Percentiles rank a stretch among this genome's conserved stretches.
Evolutionary conservation across 306 rosid species (phyloP).

Genomic region (Luffa aegyptiaca): DNA sequence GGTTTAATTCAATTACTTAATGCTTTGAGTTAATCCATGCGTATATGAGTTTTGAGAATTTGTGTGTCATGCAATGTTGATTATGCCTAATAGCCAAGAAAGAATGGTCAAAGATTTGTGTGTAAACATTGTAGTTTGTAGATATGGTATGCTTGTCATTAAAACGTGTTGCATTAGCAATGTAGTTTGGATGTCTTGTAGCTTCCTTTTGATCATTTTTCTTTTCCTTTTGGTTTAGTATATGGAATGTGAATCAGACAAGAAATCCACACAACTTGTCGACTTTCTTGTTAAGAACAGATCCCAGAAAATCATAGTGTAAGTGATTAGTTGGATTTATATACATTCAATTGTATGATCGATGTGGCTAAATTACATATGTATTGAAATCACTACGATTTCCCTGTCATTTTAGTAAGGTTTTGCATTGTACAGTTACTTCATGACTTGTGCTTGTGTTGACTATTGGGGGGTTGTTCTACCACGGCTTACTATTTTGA

Average conservation of each 20-base stretch:
- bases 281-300: conserved; percentile 62
- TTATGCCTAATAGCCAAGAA: not conserved
- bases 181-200: not conserved
- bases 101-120: not conserved
- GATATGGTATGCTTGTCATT: too few species aligned
- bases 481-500: conserved; percentile 49
- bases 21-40: not conserved
- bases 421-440: conserved; percentile 48
- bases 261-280: conserved; percentile 79
- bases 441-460: conserved; percentile 96
- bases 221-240: conserved; percentile 42
- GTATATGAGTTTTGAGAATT: not conserved
- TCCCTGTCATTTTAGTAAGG: not conserved
- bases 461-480: conserved; percentile 93
- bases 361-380: not conserved
- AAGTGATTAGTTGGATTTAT: conserved; percentile 17
- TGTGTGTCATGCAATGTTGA: not conserved
- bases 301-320: conserved; percentile 62
- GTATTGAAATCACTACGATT: not conserved
- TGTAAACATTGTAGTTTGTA: not conserved
- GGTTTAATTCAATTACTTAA: not conserved
- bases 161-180: not conserved
- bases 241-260: conserved; percentile 77
- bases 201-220: not conserved
- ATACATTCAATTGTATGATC: not conserved